Evolutionary conservation across 2,329 filamentous ascomycete genomes (phyloP).

Genomic region (Clonostachys sp.): DNA sequence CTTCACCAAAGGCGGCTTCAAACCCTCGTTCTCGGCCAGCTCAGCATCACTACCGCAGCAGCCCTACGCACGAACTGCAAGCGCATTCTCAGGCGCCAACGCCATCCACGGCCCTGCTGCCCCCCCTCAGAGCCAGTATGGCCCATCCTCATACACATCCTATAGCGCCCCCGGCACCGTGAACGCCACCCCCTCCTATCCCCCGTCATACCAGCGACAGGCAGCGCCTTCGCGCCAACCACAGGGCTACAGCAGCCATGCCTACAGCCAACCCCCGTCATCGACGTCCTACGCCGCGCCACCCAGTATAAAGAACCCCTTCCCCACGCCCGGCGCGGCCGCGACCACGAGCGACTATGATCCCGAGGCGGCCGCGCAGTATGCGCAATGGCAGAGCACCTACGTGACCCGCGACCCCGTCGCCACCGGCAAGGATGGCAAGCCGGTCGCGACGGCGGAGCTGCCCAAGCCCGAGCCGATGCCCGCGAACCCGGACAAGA

Average conservation of each 20-base stretch:
- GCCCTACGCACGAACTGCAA: neutral
- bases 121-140: slow-evolving; percentile 35
- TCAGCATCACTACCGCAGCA: slow-evolving; percentile 13
- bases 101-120: slow-evolving; percentile 22
- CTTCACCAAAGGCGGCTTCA: slow-evolving; percentile 24
- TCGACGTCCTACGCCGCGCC: slow-evolving; percentile 36
- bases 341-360: slow-evolving; percentile 44
- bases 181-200: slow-evolving; percentile 7
- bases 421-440: slow-evolving; percentile 20
- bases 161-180: slow-evolving; percentile 10
- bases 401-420: slow-evolving; percentile 64
- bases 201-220: slow-evolving; percentile 9
- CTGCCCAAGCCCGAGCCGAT: slow-evolving; percentile 24
- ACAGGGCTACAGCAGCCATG: slow-evolving; percentile 18
- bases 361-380: slow-evolving; percentile 83
- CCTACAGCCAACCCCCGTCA: slow-evolving; percentile 31
- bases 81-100: slow-evolving; percentile 1
- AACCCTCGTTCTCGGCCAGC: slow-evolving; percentile 43
- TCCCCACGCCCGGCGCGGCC: slow-evolving; percentile 53
- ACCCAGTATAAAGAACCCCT: slow-evolving; percentile 77
- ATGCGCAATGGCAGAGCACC: slow-evolving; percentile 92
- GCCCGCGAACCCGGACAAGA: slow-evolving; percentile 44
- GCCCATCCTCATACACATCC: slow-evolving; percentile 17
- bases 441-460: slow-evolving; percentile 12
- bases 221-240: slow-evolving; percentile 10